Percentiles rank a stretch among this genome's conserved stretches.
Conservation (phyloP, 2,329 filamentous ascomycete species). For the Thielaviopsis euricoi region DNA sequence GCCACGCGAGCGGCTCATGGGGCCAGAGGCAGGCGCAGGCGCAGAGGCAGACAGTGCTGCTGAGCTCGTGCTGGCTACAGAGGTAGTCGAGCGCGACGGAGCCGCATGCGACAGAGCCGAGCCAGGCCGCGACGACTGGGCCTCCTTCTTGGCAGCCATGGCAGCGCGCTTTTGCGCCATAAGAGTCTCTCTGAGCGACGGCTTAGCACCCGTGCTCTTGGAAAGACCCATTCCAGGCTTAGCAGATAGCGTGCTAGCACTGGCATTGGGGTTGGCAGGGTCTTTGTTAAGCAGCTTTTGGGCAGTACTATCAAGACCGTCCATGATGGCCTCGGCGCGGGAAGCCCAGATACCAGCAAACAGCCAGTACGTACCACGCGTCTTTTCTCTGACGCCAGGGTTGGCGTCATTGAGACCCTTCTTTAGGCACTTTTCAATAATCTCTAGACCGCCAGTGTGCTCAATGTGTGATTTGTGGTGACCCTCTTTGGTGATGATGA, state of each 20-base stretch:
- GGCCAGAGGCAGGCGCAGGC: conserved; percentile 15
- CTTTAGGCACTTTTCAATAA: conserved; percentile 75
- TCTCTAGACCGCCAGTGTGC: conserved; percentile 64
- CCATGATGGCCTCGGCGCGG: conserved; percentile 62
- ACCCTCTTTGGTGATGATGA: conserved; percentile 59
- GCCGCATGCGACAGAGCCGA: conserved; percentile 49
- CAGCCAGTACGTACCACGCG: conserved; percentile 72
- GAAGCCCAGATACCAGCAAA: conserved; percentile 65
- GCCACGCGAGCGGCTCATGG: conserved; percentile 11
- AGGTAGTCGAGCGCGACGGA: conserved; percentile 26
- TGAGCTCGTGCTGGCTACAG: conserved; percentile 20
- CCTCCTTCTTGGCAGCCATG: conserved; percentile 29
- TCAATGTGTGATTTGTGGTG: conserved; percentile 71
- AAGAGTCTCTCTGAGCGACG: conserved; percentile 67
- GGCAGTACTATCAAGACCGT: conserved; percentile 58
- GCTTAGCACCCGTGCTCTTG: conserved; percentile 44
- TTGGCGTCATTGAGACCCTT: conserved; percentile 83
- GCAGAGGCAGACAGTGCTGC: conserved; percentile 13
- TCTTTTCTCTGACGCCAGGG: conserved; percentile 73
- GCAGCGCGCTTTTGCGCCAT: conserved; percentile 59
- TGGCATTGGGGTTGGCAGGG: conserved; percentile 59
- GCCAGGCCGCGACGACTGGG: conserved; percentile 41
- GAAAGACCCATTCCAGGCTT: conserved; percentile 45
- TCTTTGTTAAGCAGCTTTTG: conserved; percentile 71
- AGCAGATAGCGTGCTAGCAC: conserved; percentile 28